Evolutionary conservation across 2,329 filamentous ascomycete species (phyloP), one percentile per base, ranked within the genome.

Genomic region (Dactylellina cionopaga): DNA sequence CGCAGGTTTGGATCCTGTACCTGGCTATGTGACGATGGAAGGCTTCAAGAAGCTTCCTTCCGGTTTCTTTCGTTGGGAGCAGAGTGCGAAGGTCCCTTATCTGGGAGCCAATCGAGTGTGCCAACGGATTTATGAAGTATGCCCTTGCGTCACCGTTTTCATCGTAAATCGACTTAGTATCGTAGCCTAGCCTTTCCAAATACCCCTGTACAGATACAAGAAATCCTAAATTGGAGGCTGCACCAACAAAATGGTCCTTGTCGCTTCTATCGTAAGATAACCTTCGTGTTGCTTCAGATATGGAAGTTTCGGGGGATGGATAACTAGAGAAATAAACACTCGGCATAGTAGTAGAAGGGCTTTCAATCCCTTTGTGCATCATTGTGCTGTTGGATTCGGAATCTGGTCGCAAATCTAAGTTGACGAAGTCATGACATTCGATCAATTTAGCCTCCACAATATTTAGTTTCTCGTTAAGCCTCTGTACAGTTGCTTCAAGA

Each of bases 161-260:
- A 43, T 52, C 33, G 2, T 37, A 13, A 43, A 55, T 17, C 24
- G 49, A 63, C 33, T 3, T n/a, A 3, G 37, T 56, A 47, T 65
- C 27, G n/a, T 65, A 65, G 2, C 49, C 49, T 19, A 65, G 43
- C 11, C 27, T 41, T n/a, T 65, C 29, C 29, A 56, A 33, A n/a
- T 55, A 65, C 7, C 27, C 46, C 9, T 56, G 49, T 9, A 65
- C 25, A n/a, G 49, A 56, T n/a, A 29, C 37, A 15, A 25, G 31
- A n/a, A 39, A 39, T 37, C 13, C 22, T 29, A 39, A 33, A 22
- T 7, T 13, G 39, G 49, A 39, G 19, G 17, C 29, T 60, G 35
- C 43, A 47, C 29, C 19, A n/a, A n/a, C n/a, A n/a, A n/a, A n/a
- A n/a, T n/a, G n/a, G n/a, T n/a, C n/a, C n/a, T n/a, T n/a, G n/a